Percentiles rank a stretch among this genome's conserved stretches.
phyloP scores from a whole-genome alignment of 371 early-diverging fungal species.

The Nematocida ausubeli region DNA sequence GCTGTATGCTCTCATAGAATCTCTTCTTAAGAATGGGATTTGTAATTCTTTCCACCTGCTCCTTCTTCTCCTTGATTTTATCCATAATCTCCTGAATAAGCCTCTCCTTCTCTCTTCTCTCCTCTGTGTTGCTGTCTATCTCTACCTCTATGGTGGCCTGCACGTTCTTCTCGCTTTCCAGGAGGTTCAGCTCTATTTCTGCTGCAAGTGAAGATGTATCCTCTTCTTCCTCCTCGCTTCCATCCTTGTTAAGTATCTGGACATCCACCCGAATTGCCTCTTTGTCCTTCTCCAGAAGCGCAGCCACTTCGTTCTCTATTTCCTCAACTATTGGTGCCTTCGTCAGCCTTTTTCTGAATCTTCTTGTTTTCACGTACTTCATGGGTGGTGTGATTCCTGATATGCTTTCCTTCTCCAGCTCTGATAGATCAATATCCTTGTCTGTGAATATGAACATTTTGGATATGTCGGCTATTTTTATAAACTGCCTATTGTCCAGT shows the following conservation, averaged over 20 bases:
- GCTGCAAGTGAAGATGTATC: constrained; percentile 54
- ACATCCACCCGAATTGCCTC: constrained; percentile 71
- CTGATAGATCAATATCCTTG: not conserved
- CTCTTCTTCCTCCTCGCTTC: constrained; percentile 63
- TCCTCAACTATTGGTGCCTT: constrained; percentile 73
- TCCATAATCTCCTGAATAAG: not conserved
- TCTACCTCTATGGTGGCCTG: not conserved
- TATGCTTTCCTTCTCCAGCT: constrained; percentile 23
- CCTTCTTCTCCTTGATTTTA: constrained; percentile 45
- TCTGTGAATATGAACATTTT: constrained; percentile 60
- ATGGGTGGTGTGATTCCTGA: constrained; percentile 81
- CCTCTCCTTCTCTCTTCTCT: constrained; percentile 18
- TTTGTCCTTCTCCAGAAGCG: constrained; percentile 76
- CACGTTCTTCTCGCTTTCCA: constrained; percentile 41
- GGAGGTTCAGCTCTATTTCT: constrained; percentile 51
- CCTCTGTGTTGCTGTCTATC: not conserved
- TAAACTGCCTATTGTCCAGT: constrained; percentile 82
- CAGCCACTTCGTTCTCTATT: constrained; percentile 79
- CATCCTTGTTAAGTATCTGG: constrained; percentile 63
- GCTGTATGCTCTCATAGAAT: constrained; percentile 54
- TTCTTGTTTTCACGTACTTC: constrained; percentile 74
- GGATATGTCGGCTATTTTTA: constrained; percentile 81
- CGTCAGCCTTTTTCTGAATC: constrained; percentile 76
- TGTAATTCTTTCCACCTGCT: constrained; percentile 57
- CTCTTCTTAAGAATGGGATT: constrained; percentile 66